phyloP scores from a whole-genome alignment of 805 yeast genomes.

The Myxozyma kluyveri region DNA sequence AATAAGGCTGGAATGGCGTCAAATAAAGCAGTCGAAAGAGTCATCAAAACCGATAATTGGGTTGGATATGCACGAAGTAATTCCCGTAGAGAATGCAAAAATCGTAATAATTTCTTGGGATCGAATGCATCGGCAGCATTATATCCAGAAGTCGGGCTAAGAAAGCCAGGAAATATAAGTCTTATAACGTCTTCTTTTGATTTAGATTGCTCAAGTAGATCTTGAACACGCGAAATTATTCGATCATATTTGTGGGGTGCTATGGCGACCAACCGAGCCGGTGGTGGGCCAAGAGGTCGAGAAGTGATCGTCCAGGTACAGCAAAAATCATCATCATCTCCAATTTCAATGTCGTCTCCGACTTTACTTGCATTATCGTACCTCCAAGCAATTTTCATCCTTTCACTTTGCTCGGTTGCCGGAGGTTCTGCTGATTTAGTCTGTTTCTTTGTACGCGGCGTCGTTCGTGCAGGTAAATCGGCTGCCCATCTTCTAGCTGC shows the following conservation, averaged over 20 bases:
- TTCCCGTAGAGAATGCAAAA: conserved; percentile 9
- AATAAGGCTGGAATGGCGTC: neutral
- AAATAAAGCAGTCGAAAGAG: conserved; percentile 19
- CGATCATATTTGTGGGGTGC: neutral
- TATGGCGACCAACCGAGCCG: conserved; percentile 5
- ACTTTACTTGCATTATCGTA: neutral
- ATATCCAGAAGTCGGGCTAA: conserved; percentile 14
- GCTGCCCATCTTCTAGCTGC: conserved; percentile 49
- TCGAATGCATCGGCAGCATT: conserved; percentile 3
- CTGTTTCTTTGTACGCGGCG: neutral
- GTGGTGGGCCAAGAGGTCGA: conserved; percentile 9
- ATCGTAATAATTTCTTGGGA: conserved; percentile 9
- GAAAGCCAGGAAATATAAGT: conserved; percentile 18
- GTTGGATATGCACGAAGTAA: conserved; percentile 7
- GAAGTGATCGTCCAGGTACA: conserved; percentile 16
- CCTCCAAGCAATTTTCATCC: conserved; percentile 27
- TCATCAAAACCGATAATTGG: conserved; percentile 9
- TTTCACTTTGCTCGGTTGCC: neutral
- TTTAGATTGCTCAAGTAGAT: neutral
- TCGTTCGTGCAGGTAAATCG: neutral
- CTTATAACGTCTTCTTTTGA: conserved; percentile 1
- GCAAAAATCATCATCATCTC: conserved; percentile 8
- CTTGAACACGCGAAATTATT: neutral
- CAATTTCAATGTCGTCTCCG: neutral
- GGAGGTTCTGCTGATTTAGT: neutral